Evolutionary conservation across 768 basidiomycete genomes (phyloP).

Genomic region (Collybia mongolica): DNA sequence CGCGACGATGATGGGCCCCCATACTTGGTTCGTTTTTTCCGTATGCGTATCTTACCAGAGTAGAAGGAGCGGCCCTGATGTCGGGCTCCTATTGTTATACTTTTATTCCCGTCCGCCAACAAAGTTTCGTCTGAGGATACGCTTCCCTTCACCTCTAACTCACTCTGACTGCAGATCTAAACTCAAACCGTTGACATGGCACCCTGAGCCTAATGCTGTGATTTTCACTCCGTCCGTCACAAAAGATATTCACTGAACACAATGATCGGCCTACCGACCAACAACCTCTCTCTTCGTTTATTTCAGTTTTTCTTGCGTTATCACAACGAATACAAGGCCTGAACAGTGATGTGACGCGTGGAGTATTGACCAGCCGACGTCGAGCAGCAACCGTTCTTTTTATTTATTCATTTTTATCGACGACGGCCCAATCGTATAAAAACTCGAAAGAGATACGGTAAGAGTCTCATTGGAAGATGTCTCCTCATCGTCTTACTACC

Average conservation of each 20-base stretch:
- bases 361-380: slow-evolving; percentile 36
- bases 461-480: slow-evolving; percentile 37
- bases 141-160: slow-evolving; percentile 33
- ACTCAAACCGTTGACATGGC: slow-evolving; percentile 54
- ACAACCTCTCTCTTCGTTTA: slow-evolving; percentile 37
- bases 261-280: slow-evolving; percentile 52
- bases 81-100: slow-evolving; percentile 52
- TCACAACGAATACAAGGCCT: slow-evolving; percentile 40
- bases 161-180: slow-evolving; percentile 32
- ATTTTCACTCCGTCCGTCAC: slow-evolving; percentile 30
- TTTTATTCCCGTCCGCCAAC: slow-evolving; percentile 28
- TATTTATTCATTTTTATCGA: slow-evolving; percentile 42
- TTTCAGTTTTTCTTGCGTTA: slow-evolving; percentile 37
- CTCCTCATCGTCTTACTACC: slow-evolving; percentile 41
- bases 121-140: slow-evolving; percentile 23
- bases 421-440: slow-evolving; percentile 42
- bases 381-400: slow-evolving; percentile 44
- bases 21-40: slow-evolving; percentile 35
- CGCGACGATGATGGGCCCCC: slow-evolving; percentile 22
- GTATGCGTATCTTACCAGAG: slow-evolving; percentile 28
- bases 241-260: slow-evolving; percentile 47
- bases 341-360: slow-evolving; percentile 33
- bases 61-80: slow-evolving; percentile 40
- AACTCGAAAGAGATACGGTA: slow-evolving; percentile 28
- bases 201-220: slow-evolving; percentile 17